phyloP scores from a whole-genome alignment of 257 asterid genomes.

The Avicennia marina region DNA sequence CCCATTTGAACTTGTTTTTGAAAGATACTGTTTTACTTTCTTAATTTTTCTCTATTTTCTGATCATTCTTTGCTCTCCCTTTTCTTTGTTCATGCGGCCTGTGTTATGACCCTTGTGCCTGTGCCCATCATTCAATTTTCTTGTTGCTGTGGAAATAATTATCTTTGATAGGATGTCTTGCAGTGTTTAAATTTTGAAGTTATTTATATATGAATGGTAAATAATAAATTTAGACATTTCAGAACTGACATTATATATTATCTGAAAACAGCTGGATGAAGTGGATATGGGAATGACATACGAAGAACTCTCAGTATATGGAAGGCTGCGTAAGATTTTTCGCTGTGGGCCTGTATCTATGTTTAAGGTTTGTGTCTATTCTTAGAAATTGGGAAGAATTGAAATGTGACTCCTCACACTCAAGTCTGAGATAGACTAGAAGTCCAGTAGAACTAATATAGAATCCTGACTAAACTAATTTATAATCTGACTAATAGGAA shows the following conservation, averaged over 20 bases:
- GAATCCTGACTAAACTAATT: no score
- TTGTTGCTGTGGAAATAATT: no score
- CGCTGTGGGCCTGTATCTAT: slow-evolving; percentile 95
- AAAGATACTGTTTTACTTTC: neutral
- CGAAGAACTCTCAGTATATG: slow-evolving; percentile 86
- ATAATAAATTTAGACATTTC: neutral
- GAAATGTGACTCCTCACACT: no score
- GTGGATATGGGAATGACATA: slow-evolving; percentile 98
- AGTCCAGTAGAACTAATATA: no score
- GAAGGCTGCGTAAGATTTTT: slow-evolving; percentile 90
- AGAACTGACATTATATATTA: slow-evolving; percentile 17
- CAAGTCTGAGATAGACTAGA: no score
- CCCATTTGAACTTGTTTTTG: neutral
- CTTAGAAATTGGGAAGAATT: no score
- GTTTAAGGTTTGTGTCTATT: slow-evolving; percentile 68
- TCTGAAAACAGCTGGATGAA: slow-evolving; percentile 73
- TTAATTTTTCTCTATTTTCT: neutral
- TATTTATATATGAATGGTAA: neutral
- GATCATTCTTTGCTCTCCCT: neutral
- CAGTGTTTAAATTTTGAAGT: no score
- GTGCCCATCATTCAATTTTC: no score
- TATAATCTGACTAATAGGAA: no score
- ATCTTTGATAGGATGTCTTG: no score
- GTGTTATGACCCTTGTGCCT: neutral
- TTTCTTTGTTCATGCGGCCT: neutral